Conservation (phyloP, 2,329 filamentous ascomycete genomes). For the Onygenales sp. region DNA sequence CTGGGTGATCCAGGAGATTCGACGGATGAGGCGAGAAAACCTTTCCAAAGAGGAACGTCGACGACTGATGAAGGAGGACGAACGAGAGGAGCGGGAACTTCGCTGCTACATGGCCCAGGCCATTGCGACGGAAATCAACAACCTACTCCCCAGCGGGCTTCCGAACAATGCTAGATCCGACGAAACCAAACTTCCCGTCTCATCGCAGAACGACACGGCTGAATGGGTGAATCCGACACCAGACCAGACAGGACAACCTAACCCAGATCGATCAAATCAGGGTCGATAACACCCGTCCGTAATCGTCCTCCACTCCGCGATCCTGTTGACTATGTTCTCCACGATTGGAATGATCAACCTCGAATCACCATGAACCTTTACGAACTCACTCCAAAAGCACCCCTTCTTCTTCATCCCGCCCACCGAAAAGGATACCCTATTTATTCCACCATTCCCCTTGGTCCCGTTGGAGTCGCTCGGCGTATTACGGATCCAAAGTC, state of each 20-base stretch:
- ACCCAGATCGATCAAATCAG: constrained; percentile 24
- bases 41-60: constrained; percentile 70
- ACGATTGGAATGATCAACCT: constrained; percentile 1
- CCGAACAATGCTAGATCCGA: constrained; percentile 15
- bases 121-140: constrained; percentile 36
- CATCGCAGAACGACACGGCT: constrained; percentile 23
- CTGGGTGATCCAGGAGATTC: constrained; percentile 88
- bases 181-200: constrained; percentile 33
- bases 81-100: constrained; percentile 39
- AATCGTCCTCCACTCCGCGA: background rate
- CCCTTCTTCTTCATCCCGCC: background rate
- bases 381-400: background rate
- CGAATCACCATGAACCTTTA: background rate
- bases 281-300: constrained; percentile 18
- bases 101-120: constrained; percentile 36
- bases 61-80: constrained; percentile 38
- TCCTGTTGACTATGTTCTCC: background rate
- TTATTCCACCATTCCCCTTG: background rate
- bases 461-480: background rate
- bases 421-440: background rate
- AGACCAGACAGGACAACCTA: constrained; percentile 18
- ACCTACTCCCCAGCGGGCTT: constrained; percentile 25
- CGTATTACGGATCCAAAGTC: background rate
- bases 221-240: constrained; percentile 24
- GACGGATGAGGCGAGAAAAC: constrained; percentile 70